A percentile compares a stretch with the other conserved stretches of the same genome.
Evolutionary conservation across 2,329 filamentous ascomycete species (phyloP).

Genomic region (Xylariales sp.): DNA sequence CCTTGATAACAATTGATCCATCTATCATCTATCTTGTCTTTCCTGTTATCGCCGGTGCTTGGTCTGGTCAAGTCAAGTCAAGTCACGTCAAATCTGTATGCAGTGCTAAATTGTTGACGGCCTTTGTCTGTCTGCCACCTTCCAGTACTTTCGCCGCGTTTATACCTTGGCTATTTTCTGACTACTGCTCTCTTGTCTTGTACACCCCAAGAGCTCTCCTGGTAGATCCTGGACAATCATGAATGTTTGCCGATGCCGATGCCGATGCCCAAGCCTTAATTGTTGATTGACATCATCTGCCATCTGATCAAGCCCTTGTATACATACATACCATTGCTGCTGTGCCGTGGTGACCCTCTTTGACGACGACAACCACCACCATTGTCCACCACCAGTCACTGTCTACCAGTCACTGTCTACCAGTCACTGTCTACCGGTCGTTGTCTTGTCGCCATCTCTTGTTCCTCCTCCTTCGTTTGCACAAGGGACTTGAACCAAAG

Average conservation of each 20-base stretch:
- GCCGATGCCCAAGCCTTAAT: neutral
- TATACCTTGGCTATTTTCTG: neutral
- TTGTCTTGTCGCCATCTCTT: conserved; percentile 7
- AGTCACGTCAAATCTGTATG: conserved; percentile 9
- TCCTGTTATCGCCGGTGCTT: neutral
- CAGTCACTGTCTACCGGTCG: neutral
- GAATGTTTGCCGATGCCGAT: conserved; percentile 6
- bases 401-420: neutral
- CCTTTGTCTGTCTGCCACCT: conserved; percentile 8
- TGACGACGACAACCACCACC: conserved; percentile 5
- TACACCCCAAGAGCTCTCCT: neutral
- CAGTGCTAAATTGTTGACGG: conserved; percentile 8
- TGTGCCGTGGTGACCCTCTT: conserved; percentile 22
- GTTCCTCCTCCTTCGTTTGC: neutral
- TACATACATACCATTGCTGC: conserved; percentile 10
- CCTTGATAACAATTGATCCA: conserved; percentile 22
- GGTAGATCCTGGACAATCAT: conserved; percentile 1
- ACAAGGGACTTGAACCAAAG: neutral
- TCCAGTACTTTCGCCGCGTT: conserved; percentile 7
- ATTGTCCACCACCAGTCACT: no score
- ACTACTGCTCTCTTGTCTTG: neutral
- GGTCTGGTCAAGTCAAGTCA: neutral
- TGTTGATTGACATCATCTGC: conserved; percentile 33
- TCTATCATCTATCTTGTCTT: neutral
- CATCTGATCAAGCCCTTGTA: conserved; percentile 9